Evolutionary conservation across 371 early-diverging fungal species (phyloP).

Genomic region (Actinomortierella ambigua): DNA sequence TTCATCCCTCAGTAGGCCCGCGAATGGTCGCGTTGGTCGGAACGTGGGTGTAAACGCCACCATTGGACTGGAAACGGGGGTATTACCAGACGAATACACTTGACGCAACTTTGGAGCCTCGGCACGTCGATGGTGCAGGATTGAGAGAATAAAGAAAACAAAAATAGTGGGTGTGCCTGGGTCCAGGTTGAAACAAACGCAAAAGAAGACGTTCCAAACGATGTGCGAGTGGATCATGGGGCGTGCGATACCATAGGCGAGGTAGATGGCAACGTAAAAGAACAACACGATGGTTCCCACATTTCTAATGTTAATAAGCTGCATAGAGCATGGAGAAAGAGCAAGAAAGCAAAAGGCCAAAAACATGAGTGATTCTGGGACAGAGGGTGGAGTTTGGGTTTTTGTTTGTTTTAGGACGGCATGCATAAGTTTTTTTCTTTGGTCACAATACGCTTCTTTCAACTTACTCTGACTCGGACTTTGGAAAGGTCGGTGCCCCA

Average conservation of each 20-base stretch:
- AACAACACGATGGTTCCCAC: conserved; percentile 35
- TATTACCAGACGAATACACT: conserved; percentile 9
- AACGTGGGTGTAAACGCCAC: conserved; percentile 20
- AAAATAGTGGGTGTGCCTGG: conserved; percentile 45
- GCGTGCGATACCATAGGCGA: conserved; percentile 32
- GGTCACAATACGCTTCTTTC: too few species aligned
- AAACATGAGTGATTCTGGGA: too few species aligned
- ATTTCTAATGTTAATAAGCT: conserved; percentile 45
- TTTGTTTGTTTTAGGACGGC: too few species aligned
- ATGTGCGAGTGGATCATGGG: conserved; percentile 36
- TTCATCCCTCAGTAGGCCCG: too few species aligned
- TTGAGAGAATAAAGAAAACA: conserved; percentile 41
- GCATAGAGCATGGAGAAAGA: too few species aligned
- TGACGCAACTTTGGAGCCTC: conserved; percentile 19
- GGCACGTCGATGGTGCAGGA: conserved; percentile 26
- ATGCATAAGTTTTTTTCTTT: too few species aligned
- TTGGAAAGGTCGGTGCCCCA: conserved; percentile 36
- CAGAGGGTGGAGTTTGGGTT: too few species aligned
- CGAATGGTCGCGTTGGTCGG: conserved; percentile 12
- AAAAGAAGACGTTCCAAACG: conserved; percentile 38
- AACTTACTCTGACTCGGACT: conserved; percentile 35
- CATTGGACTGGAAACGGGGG: conserved; percentile 15
- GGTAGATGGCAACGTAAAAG: conserved; percentile 33
- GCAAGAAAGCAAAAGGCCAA: too few species aligned
- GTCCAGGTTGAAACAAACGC: conserved; percentile 39